phyloP scores from a whole-genome alignment of 108 stramenopile species.

The Fistulifera pelliculosa region DNA sequence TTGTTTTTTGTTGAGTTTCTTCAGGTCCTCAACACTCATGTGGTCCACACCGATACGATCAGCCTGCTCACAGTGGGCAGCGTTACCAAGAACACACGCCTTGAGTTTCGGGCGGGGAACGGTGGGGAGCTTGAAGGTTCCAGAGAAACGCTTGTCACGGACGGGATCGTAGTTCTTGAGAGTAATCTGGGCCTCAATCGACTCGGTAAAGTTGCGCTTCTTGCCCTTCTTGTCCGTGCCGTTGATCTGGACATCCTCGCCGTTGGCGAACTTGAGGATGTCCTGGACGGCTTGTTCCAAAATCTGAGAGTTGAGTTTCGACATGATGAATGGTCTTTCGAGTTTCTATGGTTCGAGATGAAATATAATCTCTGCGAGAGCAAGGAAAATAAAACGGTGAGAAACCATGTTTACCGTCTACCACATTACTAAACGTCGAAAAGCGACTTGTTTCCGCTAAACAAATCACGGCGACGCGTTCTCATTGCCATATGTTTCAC shows the following conservation, averaged over 20 bases:
- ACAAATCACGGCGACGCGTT: too few relatives aligned
- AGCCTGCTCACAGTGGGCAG: conserved; percentile 98
- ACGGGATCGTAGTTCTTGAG: conserved; percentile 99
- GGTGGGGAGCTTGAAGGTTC: conserved; percentile 96
- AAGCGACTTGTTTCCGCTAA: too few relatives aligned
- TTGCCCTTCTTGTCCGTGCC: conserved; percentile 85
- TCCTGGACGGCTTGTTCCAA: conserved; percentile 56
- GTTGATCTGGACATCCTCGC: conserved; percentile 31
- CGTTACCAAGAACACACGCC: conserved; percentile 98
- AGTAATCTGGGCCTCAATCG: conserved; percentile 94
- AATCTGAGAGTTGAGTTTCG: conserved; percentile 80
- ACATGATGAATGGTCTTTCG: conserved; percentile 58
- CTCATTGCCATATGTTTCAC: too few relatives aligned
- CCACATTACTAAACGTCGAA: too few relatives aligned
- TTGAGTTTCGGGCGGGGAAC: conserved; percentile 94
- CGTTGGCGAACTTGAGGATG: conserved; percentile 41
- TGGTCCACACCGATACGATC: conserved; percentile 94
- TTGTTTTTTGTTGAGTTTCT: conserved; percentile 99
- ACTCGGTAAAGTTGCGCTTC: conserved; percentile 99
- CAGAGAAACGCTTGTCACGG: conserved; percentile 99
- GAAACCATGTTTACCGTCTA: too few relatives aligned
- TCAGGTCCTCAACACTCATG: conserved; percentile 98
- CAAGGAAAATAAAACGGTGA: too few relatives aligned
- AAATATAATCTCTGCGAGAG: neutral
- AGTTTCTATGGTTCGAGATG: conserved; percentile 44